Evolutionary conservation across 306 rosid genomes (phyloP).

Genomic region (Cucurbita maxima): DNA sequence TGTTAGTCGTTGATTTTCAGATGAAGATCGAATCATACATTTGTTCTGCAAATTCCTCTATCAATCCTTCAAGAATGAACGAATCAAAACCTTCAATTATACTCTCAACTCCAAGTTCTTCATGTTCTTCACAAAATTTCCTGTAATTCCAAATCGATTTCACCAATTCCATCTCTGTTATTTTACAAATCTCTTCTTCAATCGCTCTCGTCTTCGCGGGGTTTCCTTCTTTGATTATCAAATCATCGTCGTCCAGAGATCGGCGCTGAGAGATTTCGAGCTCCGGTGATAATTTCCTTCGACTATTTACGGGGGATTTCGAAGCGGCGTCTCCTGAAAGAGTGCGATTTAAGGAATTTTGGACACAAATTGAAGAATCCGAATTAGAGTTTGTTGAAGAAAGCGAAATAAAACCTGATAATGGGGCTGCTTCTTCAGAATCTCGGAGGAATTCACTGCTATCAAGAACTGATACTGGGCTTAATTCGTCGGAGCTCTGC

Average conservation of each 20-base stretch:
- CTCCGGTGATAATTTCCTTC: conserved; percentile 49
- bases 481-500: conserved; percentile 45
- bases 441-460: conserved; percentile 23
- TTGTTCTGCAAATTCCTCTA: conserved; percentile 51
- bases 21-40: conserved; percentile 3
- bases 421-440: conserved; percentile 12
- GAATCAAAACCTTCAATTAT: conserved; percentile 42
- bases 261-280: conserved; percentile 23
- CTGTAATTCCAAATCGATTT: conserved; percentile 23
- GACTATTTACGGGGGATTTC: conserved; percentile 16
- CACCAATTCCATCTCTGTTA: conserved; percentile 36
- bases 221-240: conserved; percentile 25
- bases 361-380: background rate
- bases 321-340: conserved; percentile 21
- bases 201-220: conserved; percentile 20
- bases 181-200: conserved; percentile 28
- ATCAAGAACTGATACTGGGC: conserved; percentile 82
- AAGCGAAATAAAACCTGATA: conserved; percentile 40
- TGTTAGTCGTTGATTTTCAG: background rate
- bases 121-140: conserved; percentile 8
- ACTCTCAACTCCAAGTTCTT: conserved; percentile 23
- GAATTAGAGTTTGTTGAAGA: background rate
- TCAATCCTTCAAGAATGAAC: conserved; percentile 30
- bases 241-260: conserved; percentile 19
- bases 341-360: background rate